phyloP scores from a whole-genome alignment of 495 filamentous ascomycete genomes.

The Daldinia grandis region DNA sequence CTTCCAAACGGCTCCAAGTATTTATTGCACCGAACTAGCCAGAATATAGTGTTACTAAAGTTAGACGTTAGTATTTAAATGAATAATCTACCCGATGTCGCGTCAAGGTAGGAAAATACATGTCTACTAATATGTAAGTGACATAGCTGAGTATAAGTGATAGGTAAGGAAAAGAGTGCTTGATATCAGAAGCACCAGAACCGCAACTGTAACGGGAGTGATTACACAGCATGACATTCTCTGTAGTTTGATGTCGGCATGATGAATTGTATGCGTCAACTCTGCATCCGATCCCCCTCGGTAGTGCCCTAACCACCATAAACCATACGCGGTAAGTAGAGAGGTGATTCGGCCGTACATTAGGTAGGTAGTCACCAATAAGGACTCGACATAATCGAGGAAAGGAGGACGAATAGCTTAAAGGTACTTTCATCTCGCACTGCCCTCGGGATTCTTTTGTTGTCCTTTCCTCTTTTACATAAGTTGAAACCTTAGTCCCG shows the following conservation, averaged over 20 bases:
- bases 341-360: conserved; percentile 13
- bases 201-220: neutral
- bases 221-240: conserved; percentile 20
- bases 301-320: conserved; percentile 26
- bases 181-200: neutral
- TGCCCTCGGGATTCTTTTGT: neutral
- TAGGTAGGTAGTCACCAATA: conserved; percentile 32
- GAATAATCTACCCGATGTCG: neutral
- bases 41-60: neutral
- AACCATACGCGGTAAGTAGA: conserved; percentile 20
- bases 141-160: conserved; percentile 2
- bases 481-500: conserved; percentile 3
- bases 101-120: neutral
- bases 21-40: neutral
- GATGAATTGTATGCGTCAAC: conserved; percentile 35
- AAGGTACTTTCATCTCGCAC: conserved; percentile 3
- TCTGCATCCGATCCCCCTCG: conserved; percentile 35
- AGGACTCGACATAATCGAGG: conserved; percentile 7
- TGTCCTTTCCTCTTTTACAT: conserved; percentile 14
- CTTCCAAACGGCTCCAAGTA: neutral
- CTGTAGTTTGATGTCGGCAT: conserved; percentile 26
- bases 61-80: neutral
- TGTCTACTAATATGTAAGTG: neutral
- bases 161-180: conserved; percentile 4
- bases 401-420: conserved; percentile 7